phyloP scores from a whole-genome alignment of 306 rosid species.

The Begonia loranthoides region DNA sequence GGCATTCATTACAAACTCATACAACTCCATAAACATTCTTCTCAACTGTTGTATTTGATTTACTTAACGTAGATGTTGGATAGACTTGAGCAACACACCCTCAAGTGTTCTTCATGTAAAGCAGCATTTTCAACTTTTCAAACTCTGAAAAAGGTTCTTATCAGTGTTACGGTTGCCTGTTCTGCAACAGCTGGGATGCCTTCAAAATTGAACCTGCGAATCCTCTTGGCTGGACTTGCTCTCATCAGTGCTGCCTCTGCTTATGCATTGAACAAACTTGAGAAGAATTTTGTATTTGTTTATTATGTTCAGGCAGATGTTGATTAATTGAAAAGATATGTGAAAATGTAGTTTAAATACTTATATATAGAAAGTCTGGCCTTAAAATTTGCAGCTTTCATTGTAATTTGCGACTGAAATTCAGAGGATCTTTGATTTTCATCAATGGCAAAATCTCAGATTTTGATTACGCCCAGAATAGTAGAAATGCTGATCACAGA shows the following conservation, averaged over 20 bases:
- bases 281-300: constrained; percentile 61
- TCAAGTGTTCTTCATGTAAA: constrained; percentile 80
- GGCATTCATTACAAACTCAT: too few species aligned
- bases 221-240: constrained; percentile 48
- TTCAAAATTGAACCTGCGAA: constrained; percentile 32
- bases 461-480: too few species aligned
- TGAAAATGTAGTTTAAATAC: too few species aligned
- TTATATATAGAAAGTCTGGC: too few species aligned
- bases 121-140: constrained; percentile 56
- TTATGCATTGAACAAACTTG: constrained; percentile 32
- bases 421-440: too few species aligned
- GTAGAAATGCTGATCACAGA: too few species aligned
- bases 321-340: too few species aligned
- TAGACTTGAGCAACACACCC: constrained; percentile 92
- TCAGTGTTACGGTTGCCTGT: constrained; percentile 47
- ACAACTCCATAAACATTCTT: too few species aligned
- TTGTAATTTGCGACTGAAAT: too few species aligned
- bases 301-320: constrained; percentile 85
- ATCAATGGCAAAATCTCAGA: too few species aligned
- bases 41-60: too few species aligned
- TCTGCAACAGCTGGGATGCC: constrained; percentile 76
- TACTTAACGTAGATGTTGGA: constrained; percentile 93
- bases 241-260: constrained; percentile 45
- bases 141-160: constrained; percentile 45
- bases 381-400: too few species aligned